Conservation (phyloP, 2,329 filamentous ascomycete species). For the Ophiostoma triangulosporum region DNA sequence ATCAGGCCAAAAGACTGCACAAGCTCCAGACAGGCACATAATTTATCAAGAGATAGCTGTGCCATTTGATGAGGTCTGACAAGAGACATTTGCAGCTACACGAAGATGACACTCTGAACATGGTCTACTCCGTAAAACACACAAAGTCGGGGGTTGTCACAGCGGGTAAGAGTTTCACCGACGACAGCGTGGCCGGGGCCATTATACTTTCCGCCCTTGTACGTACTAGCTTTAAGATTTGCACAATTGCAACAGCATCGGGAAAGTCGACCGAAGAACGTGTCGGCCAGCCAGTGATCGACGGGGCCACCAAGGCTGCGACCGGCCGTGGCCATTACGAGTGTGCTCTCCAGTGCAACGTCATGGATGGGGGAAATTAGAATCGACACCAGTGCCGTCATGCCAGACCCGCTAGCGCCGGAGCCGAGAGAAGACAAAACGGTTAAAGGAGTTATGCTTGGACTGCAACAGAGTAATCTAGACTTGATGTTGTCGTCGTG, state of each 20-base stretch:
- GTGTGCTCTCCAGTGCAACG: conserved; percentile 41
- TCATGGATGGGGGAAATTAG: conserved; percentile 40
- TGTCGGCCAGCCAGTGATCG: conserved; percentile 47
- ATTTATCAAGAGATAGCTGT: conserved; percentile 26
- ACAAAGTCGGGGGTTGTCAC: too few species aligned
- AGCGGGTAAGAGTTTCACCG: too few species aligned
- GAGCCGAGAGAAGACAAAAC: too few species aligned
- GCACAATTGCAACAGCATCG: conserved; percentile 44
- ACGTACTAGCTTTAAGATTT: too few species aligned
- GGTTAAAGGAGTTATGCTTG: too few species aligned
- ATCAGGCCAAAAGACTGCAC: conserved; percentile 27
- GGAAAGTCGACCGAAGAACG: conserved; percentile 44
- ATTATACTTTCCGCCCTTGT: conserved; percentile 11
- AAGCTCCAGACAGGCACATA: conserved; percentile 25
- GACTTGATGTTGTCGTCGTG: background rate
- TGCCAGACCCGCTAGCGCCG: conserved; percentile 37
- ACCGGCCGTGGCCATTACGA: conserved; percentile 37
- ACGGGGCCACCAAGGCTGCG: conserved; percentile 39
- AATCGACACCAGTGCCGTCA: conserved; percentile 36
- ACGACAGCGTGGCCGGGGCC: conserved; percentile 12
- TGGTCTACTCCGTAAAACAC: too few species aligned
- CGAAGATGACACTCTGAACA: conserved; percentile 28
- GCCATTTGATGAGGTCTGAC: conserved; percentile 25
- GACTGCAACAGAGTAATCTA: too few species aligned
- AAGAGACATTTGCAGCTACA: conserved; percentile 28